Evolutionary conservation across 2,329 filamentous ascomycete genomes (phyloP), one percentile per base, ranked within the genome.

Genomic region (Sporothrix variecibatus): DNA sequence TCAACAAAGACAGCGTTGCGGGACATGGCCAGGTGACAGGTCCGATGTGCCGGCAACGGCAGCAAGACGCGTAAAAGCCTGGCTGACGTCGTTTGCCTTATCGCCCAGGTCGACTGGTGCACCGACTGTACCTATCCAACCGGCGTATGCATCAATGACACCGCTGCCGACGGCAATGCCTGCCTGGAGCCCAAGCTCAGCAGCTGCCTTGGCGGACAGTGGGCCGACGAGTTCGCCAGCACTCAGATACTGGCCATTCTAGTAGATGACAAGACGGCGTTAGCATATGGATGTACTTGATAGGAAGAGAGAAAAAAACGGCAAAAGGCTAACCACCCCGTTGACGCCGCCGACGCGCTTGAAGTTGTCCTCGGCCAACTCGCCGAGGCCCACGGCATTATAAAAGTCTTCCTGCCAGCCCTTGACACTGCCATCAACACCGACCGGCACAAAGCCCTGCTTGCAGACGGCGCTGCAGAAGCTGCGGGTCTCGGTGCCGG

Each of bases 51-150:
- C 96, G 0, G 96, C 96, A 4, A 99, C 96, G 23, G 95, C 94
- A 1, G 96, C 96, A 49, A 99, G 88, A 72, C 96, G 93, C 49
- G 92, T 95, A 80, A 98, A 98, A 6, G 95, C 95, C 83, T 98
- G 94, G 1, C 92, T 89, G n/a, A 96, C 89, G 80, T 97, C 94
- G 83, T 97, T 97, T 80, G 95, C 89, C 80, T 97, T 94, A 83
- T 97, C 84, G 56, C 87, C 87, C 20, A 97, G 88, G 77, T 94
- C 89, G 78, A 98, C 94, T 83, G 98, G 98, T 75, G 96, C 95
- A 74, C 96, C 96, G n/a, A 99, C 96, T 0, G 96, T 98, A 75
- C 96, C 96, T 78, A 99, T 96, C 96, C 96, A 99, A 77, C 96
- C 96, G 75, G 96, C 96, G 80, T 99, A 99, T 23, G 96, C 96